Evolutionary conservation across 306 rosid species (phyloP), one percentile per base, ranked within the genome.

Genomic region (Ochetophila trinervis): DNA sequence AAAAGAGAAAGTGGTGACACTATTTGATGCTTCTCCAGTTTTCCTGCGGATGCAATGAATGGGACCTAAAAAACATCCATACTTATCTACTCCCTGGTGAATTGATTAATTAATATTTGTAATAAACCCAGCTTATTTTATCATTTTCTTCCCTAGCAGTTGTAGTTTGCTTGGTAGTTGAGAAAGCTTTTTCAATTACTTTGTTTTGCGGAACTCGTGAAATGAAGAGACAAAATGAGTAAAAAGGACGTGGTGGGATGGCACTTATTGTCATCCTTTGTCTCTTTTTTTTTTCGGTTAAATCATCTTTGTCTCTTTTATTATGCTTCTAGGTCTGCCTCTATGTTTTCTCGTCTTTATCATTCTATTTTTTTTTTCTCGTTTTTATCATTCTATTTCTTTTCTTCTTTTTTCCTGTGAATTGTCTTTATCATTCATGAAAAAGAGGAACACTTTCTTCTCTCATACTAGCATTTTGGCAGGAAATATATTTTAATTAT

Each of bases 101-200:
- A 30, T 30, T 49, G 16, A 3, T 57, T 30, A n/a, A 3, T 34
- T 27, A 27, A 16, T 17, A 30, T 30, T 16, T 5, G 44, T 16
- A 32, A 7, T 17, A 60, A 19, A 9, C 51, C 65, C 27, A 8
- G n/a, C 17, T 36, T 17, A 35, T n/a, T 6, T 16, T 49, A 37
- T 35, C 6, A 23, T 37, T 60, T 6, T 60, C 32, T 11, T 61
- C 2, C 20, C 65, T 36, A 8, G n/a, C 18, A 9, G 15, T 52
- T 35, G 58, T 32, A 40, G 59, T 59, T 54, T 63, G 71, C 66
- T 57, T 53, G 74, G 78, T 68, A 24, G 75, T 69, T 68, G 73
- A 57, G 78, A 60, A 62, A 24, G 57, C 60, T 71, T 66, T 63
- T 69, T 34, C 56, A 37, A 9, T 67, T 68, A 49, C 75, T 44